Evolutionary conservation across 2,329 filamentous ascomycete species (phyloP).

Genomic region (Sporothrix globosa): DNA sequence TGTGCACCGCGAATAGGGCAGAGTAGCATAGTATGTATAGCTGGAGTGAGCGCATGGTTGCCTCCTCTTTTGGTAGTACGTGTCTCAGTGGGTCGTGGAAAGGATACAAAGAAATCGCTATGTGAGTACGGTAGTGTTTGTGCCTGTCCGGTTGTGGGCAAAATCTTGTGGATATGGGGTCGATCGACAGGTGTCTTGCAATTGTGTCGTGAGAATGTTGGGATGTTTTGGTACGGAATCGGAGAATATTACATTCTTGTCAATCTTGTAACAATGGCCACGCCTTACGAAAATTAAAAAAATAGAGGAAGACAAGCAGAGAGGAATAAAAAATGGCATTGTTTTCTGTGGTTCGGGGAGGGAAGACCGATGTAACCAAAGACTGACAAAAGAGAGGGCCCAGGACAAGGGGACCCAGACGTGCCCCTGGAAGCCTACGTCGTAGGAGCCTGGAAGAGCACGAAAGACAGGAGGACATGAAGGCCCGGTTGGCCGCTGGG

Average conservation of each 20-base stretch:
- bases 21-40: too few species aligned
- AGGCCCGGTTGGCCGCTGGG: slow-evolving; percentile 5
- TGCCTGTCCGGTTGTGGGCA: background rate
- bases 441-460: background rate
- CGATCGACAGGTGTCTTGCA: background rate
- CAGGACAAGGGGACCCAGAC: slow-evolving; percentile 1
- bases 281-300: background rate
- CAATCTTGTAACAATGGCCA: background rate
- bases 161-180: background rate
- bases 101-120: background rate
- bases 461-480: background rate
- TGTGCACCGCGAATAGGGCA: too few species aligned
- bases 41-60: too few species aligned
- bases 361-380: background rate
- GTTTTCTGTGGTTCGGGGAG: background rate
- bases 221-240: background rate
- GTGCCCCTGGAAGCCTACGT: background rate
- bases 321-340: too few species aligned
- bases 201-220: slow-evolving; percentile 4
- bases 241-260: background rate
- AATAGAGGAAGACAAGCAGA: slow-evolving; percentile 2
- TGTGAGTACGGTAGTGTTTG: background rate
- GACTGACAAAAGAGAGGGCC: background rate
- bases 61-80: too few species aligned
- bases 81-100: too few species aligned